A percentile compares a stretch with the other conserved stretches of the same genome.
Evolutionary conservation across 179 eudicot species (phyloP).

Genomic region (Actinidia polygama): DNA sequence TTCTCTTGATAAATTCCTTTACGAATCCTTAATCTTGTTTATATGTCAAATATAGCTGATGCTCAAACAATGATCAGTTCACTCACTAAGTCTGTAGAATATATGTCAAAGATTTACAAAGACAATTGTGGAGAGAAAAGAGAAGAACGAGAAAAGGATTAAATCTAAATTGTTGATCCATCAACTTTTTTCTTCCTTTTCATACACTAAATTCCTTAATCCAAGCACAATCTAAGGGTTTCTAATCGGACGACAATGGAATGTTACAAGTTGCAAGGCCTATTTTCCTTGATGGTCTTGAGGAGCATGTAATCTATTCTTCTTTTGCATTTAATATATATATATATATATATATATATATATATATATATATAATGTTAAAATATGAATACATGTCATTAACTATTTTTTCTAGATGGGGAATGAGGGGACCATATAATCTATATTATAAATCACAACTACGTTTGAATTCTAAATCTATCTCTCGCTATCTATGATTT

Average conservation of each 20-base stretch:
- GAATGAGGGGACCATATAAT: slow-evolving; percentile 56
- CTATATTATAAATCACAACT: no score
- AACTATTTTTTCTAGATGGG: slow-evolving; percentile 25
- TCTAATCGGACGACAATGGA: background rate
- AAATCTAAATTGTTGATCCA: no score
- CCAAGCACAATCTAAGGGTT: background rate
- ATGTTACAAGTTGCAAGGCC: background rate
- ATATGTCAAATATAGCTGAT: background rate
- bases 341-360: background rate
- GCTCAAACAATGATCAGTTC: no score
- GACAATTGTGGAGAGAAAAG: no score
- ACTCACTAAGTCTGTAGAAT: no score
- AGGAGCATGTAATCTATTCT: no score
- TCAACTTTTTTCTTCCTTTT: background rate
- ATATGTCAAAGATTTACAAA: no score
- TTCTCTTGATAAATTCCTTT: no score
- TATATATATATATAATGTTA: background rate
- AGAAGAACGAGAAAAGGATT: no score
- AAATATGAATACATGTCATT: background rate
- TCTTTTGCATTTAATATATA: background rate
- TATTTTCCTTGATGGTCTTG: background rate
- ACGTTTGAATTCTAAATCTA: no score
- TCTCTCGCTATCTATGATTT: no score
- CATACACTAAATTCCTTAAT: background rate
- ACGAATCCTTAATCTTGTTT: background rate